Percentiles rank a stretch among this genome's conserved stretches.
These are phyloP conservation scores for Eimeria necatrix DNA, from an alignment of 169 alveolate genomes.

Conservation along the genomic window DNA sequence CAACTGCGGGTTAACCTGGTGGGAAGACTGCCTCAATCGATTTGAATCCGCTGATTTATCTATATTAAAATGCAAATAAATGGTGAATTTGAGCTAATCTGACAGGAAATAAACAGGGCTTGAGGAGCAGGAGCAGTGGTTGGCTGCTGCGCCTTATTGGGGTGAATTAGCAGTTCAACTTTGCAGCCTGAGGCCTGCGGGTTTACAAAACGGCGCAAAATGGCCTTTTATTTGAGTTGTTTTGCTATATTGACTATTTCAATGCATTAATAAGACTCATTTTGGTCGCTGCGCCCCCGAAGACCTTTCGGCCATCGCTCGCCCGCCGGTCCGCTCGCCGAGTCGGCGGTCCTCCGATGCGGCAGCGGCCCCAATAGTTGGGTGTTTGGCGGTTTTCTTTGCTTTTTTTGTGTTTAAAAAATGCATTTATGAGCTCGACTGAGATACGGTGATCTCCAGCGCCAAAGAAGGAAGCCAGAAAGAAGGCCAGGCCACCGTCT, in stretches of 20 bases:
- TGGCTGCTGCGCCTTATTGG: background rate
- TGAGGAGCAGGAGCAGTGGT: background rate
- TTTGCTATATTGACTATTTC: background rate
- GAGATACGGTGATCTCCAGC: background rate
- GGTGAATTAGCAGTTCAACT: slow-evolving; percentile 14
- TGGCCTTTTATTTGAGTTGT: background rate
- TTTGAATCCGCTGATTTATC: too few relatives aligned
- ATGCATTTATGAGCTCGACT: background rate
- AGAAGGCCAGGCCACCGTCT: background rate
- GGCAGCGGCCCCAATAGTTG: background rate
- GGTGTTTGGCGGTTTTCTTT: background rate
- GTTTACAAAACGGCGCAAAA: background rate
- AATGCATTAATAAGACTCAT: background rate
- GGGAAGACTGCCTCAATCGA: too few relatives aligned
- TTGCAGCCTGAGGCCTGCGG: background rate
- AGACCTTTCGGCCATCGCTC: background rate
- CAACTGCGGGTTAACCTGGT: too few relatives aligned
- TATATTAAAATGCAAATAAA: background rate
- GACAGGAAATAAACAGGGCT: background rate
- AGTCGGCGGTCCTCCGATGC: slow-evolving; percentile 11
- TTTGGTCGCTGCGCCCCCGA: background rate
- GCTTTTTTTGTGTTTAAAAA: background rate
- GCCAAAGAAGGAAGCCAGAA: background rate
- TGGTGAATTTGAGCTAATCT: background rate
- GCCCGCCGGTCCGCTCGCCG: background rate